phyloP scores from a whole-genome alignment of 2,329 filamentous ascomycete species.

The Parascedosporium putredinis region DNA sequence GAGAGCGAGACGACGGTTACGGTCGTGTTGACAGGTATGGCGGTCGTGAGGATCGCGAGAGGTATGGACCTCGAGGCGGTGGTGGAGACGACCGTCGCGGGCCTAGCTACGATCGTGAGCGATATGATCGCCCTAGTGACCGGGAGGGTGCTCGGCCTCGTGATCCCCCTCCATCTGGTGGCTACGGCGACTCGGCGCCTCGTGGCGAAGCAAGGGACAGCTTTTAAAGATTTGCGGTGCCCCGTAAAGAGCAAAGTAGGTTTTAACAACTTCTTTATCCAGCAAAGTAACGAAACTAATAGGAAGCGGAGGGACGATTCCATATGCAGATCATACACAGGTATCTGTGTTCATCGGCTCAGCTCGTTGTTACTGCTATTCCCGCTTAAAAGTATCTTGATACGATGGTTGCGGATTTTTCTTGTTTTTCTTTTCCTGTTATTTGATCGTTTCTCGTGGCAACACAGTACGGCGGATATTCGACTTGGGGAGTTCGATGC shows the following conservation, averaged over 20 bases:
- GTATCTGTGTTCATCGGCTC: no score
- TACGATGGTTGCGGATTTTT: slow-evolving; percentile 1
- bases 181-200: slow-evolving; percentile 16
- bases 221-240: background rate
- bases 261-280: background rate
- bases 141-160: slow-evolving; percentile 29
- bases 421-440: slow-evolving; percentile 6
- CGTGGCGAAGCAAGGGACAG: slow-evolving; percentile 32
- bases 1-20: slow-evolving; percentile 22
- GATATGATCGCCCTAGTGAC: slow-evolving; percentile 36
- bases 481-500: slow-evolving; percentile 6
- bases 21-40: slow-evolving; percentile 25
- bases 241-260: background rate
- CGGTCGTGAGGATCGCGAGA: slow-evolving; percentile 31
- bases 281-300: background rate
- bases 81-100: slow-evolving; percentile 18
- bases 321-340: background rate
- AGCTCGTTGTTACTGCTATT: no score
- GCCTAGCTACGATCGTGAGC: slow-evolving; percentile 36
- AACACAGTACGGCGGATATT: slow-evolving; percentile 9
- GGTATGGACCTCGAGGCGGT: slow-evolving; percentile 26
- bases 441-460: slow-evolving; percentile 4
- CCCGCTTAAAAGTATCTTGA: no score
- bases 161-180: slow-evolving; percentile 25
- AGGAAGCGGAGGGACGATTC: background rate